Conservation (phyloP, 2,329 filamentous ascomycete species). For the Neonectria sp. region DNA sequence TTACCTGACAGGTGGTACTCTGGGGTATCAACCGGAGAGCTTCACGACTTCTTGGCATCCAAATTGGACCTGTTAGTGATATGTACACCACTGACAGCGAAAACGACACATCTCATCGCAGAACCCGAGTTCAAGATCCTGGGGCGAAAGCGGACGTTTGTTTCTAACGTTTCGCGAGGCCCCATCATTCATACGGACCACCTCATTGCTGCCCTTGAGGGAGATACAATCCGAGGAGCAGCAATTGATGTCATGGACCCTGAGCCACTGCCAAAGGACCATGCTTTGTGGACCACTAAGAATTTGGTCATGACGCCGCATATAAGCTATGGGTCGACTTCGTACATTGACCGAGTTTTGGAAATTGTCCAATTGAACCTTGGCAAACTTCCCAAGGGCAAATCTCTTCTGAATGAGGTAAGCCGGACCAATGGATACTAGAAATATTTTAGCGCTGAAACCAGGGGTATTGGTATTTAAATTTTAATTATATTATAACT, state of each 20-base stretch:
- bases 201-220: slow-evolving; percentile 74
- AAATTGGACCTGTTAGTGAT: slow-evolving; percentile 69
- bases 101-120: slow-evolving; percentile 65
- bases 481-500: no score
- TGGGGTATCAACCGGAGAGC: slow-evolving; percentile 59
- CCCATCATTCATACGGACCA: slow-evolving; percentile 65
- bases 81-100: slow-evolving; percentile 63
- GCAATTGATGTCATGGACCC: slow-evolving; percentile 86
- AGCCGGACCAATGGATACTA: slow-evolving; percentile 52
- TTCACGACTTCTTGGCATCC: slow-evolving; percentile 65
- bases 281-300: slow-evolving; percentile 77
- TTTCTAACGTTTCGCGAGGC: slow-evolving; percentile 80
- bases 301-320: slow-evolving; percentile 76
- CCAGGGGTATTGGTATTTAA: no score
- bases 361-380: slow-evolving; percentile 61
- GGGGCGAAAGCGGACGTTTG: slow-evolving; percentile 65
- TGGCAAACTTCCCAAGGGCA: slow-evolving; percentile 52
- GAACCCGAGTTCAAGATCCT: slow-evolving; percentile 64
- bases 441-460: no score
- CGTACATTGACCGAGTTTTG: slow-evolving; percentile 58
- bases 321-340: slow-evolving; percentile 59
- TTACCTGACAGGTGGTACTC: slow-evolving; percentile 67
- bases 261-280: slow-evolving; percentile 79
- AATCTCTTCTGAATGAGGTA: slow-evolving; percentile 58
- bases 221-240: slow-evolving; percentile 68